Conservation (phyloP, 257 asterid genomes). For the Coffea canephora region DNA sequence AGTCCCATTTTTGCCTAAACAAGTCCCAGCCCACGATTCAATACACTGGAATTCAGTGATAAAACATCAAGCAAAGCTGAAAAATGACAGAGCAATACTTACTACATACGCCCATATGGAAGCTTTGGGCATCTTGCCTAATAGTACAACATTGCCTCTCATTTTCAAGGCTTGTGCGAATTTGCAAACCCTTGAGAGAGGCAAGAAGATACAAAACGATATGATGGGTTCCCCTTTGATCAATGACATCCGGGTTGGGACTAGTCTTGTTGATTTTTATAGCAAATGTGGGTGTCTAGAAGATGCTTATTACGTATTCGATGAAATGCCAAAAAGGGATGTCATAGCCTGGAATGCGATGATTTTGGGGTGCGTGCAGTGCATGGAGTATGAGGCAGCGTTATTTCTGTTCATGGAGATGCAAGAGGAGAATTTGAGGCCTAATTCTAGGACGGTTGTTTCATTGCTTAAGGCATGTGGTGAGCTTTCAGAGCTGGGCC, state of each 20-base stretch:
- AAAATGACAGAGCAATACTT: constrained; percentile 30
- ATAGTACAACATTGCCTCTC: constrained; percentile 22
- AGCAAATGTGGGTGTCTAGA: constrained; percentile 24
- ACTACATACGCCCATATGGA: constrained; percentile 27
- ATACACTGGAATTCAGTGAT: constrained; percentile 24
- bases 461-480: constrained; percentile 20
- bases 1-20: constrained; percentile 13
- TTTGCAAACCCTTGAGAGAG: constrained; percentile 21
- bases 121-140: constrained; percentile 23
- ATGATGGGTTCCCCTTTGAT: constrained; percentile 13
- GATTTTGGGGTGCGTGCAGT: constrained; percentile 27
- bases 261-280: constrained; percentile 25
- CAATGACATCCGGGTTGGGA: constrained; percentile 23
- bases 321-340: constrained; percentile 24
- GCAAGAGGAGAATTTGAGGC: constrained; percentile 29
- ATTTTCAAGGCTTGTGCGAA: constrained; percentile 36
- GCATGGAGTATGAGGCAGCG: constrained; percentile 24
- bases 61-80: constrained; percentile 22
- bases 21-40: constrained; percentile 12
- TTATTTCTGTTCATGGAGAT: constrained; percentile 18
- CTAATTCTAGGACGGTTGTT: constrained; percentile 24
- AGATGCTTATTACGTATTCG: constrained; percentile 21
- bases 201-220: constrained; percentile 25
- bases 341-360: constrained; percentile 34
- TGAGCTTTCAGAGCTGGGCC: constrained; percentile 20